Base-by-base conservation (phyloP, 441 rosid species). In the Brassica balearica region DNA sequence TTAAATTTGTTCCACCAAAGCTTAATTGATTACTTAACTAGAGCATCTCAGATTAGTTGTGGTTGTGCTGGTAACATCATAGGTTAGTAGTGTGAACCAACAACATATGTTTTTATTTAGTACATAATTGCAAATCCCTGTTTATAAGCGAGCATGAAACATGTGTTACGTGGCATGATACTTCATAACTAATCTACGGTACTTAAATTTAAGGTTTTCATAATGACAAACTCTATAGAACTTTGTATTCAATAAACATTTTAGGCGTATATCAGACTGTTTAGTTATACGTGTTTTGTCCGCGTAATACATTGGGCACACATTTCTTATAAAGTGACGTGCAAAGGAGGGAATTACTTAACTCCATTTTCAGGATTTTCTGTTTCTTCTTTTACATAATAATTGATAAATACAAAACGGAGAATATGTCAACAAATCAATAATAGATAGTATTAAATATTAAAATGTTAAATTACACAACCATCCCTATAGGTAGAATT, bases 41-140 rank as follows among this genome's bases (percentile, higher is more conserved):
- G n/a, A 74, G 56, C 68, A 74, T 69, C 75, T 73, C 48, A 12
- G 27, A 34, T 63, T 80, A 63, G 72, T 75, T 70, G 79, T 69
- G 5, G 78, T 62, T 63, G 73, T 65, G 79, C 23, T 69, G 46
- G 65, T 71, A 58, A 63, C 58, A 70, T 75, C 82, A 75, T 58
- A 72, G 76, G 79, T 80, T 80, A 80, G 79, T 80, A 80, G 79
- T 75, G 32, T 38, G 43, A 38, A 38, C 76, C 72, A 80, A 70
- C 58, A 34, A 43, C 67, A 27, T 67, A 74, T 74, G 63, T 59
- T 74, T 74, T 11, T 9, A 9, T 56, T 27, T 17, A 22, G 15
- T 63, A 63, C 17, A 73, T 68, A 38, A 68, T 69, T 62, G 64
- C n/a, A 22, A 67, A 64, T 63, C 78, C 58, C 17, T 56, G 20